Conservation (phyloP, 495 filamentous ascomycete species). For the Annulohypoxylon moriforme region DNA sequence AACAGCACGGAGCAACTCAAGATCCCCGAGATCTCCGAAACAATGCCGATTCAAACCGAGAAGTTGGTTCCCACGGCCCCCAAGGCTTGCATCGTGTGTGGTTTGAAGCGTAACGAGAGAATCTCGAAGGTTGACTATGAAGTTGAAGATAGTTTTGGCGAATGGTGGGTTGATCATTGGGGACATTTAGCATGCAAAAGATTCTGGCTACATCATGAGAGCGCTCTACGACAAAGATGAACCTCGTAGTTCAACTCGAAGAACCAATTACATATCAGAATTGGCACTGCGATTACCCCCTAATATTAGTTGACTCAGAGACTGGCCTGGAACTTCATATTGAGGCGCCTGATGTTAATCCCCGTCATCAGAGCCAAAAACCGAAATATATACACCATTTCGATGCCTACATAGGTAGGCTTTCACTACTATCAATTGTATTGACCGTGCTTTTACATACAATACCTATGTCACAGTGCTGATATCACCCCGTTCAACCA, state of each 20-base stretch:
- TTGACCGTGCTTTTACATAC: not conserved
- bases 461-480: not conserved
- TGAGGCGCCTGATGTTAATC: not conserved
- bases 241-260: not conserved
- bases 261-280: slow-evolving; percentile 9
- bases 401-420: not conserved
- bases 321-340: not conserved
- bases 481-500: not conserved
- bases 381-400: not conserved
- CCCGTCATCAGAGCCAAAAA: slow-evolving; percentile 11
- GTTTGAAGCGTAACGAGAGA: slow-evolving; percentile 86
- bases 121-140: slow-evolving; percentile 77
- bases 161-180: slow-evolving; percentile 97
- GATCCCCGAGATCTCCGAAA: slow-evolving; percentile 76
- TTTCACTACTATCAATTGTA: not conserved
- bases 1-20: slow-evolving; percentile 49
- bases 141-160: slow-evolving; percentile 89
- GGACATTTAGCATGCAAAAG: slow-evolving; percentile 80
- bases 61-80: slow-evolving; percentile 76
- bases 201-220: slow-evolving; percentile 85
- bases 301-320: not conserved
- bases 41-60: slow-evolving; percentile 67
- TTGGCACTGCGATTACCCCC: not conserved
- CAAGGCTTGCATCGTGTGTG: slow-evolving; percentile 87
- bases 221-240: slow-evolving; percentile 72